These are phyloP conservation scores for Hydrangea macrophylla DNA, from an alignment of 148 eudicot genomes.

Conservation along the genomic window DNA sequence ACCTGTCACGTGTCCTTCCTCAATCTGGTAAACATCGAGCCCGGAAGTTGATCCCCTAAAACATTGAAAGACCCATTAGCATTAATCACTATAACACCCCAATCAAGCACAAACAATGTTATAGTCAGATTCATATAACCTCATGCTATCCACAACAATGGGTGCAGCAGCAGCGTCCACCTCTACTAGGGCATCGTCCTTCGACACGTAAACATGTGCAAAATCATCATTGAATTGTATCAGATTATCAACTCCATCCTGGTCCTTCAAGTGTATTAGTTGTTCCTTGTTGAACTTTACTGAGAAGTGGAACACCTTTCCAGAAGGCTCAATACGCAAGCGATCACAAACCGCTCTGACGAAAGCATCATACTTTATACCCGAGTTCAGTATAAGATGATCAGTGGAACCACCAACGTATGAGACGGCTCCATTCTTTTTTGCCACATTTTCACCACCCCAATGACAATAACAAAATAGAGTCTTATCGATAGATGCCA, in stretches of 20 bases:
- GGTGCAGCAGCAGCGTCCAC: not conserved
- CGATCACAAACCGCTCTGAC: not conserved
- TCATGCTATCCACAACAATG: slow-evolving; percentile 7
- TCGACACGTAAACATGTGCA: not conserved
- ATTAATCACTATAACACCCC: no score
- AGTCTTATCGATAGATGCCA: slow-evolving; percentile 1
- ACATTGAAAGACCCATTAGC: not conserved
- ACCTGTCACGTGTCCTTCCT: slow-evolving; percentile 4
- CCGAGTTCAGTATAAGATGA: slow-evolving; percentile 7
- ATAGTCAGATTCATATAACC: slow-evolving; percentile 3
- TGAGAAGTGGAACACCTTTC: slow-evolving; percentile 3
- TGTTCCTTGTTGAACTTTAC: slow-evolving; percentile 12
- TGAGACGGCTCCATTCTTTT: slow-evolving; percentile 3
- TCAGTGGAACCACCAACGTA: slow-evolving; percentile 8
- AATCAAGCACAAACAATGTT: no score
- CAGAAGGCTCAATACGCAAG: slow-evolving; percentile 5
- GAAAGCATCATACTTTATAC: not conserved
- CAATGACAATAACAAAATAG: slow-evolving; percentile 15
- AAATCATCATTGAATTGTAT: slow-evolving; percentile 14
- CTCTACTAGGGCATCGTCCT: slow-evolving; percentile 6
- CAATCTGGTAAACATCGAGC: not conserved
- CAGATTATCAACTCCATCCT: slow-evolving; percentile 10
- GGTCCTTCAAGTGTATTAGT: slow-evolving; percentile 13
- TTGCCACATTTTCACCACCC: slow-evolving; percentile 2
- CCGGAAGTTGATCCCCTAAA: not conserved